These are phyloP conservation scores for Boletus semigastroideus DNA, from an alignment of 1,284 basidiomycete species.

Conservation along the genomic window DNA sequence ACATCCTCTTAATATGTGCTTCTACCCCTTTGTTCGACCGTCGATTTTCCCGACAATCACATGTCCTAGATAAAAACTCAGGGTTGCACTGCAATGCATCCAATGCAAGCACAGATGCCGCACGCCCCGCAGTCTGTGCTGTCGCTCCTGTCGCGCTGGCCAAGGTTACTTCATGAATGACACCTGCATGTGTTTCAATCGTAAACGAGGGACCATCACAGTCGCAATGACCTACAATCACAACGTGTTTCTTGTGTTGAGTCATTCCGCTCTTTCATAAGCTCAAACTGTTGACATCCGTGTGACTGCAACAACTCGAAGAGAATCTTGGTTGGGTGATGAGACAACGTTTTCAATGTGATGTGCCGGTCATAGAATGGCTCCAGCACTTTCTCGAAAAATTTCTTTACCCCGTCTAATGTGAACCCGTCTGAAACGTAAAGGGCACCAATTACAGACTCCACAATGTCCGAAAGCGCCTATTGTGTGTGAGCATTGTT, in stretches of 20 bases:
- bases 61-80: constrained; percentile 57
- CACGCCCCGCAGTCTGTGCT: constrained; percentile 52
- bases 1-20: constrained; percentile 38
- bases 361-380: constrained; percentile 77
- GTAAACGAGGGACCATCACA: constrained; percentile 8
- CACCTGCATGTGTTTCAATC: constrained; percentile 40
- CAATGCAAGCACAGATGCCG: constrained; percentile 58
- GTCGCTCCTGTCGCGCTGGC: constrained; percentile 55
- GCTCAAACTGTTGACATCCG: constrained; percentile 62
- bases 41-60: constrained; percentile 55
- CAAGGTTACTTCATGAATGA: constrained; percentile 63
- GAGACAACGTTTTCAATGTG: constrained; percentile 63
- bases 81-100: constrained; percentile 65
- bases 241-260: constrained; percentile 40
- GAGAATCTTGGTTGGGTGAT: constrained; percentile 73
- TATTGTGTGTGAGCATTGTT: constrained; percentile 31
- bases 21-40: constrained; percentile 42
- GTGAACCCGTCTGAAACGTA: constrained; percentile 73
- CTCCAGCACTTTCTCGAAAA: constrained; percentile 65
- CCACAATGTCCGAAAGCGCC: constrained; percentile 74
- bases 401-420: constrained; percentile 52
- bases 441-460: constrained; percentile 72
- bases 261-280: constrained; percentile 48
- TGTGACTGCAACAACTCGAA: constrained; percentile 69
- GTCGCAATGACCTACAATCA: constrained; percentile 42